These are phyloP conservation scores for Achaetomiella virescens DNA, from an alignment of 495 filamentous ascomycete genomes.

Conservation along the genomic window DNA sequence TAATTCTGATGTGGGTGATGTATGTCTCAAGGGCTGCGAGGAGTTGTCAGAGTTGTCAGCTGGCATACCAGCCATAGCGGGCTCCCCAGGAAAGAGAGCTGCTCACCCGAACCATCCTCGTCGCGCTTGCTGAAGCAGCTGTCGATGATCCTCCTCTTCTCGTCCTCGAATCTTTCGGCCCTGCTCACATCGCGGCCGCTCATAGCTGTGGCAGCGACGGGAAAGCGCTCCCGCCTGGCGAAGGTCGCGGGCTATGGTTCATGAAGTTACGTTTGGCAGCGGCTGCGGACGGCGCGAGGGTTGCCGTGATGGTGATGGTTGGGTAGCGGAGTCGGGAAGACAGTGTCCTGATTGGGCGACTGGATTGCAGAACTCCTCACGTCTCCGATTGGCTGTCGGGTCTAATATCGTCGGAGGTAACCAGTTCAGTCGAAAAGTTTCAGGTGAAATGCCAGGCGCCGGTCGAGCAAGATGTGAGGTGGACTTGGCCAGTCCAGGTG, in stretches of 20 bases:
- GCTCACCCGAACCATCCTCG: slow-evolving; percentile 69
- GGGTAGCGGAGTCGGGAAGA: no score
- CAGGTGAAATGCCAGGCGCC: no score
- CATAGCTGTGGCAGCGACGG: slow-evolving; percentile 18
- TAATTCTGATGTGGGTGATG: slow-evolving; percentile 90
- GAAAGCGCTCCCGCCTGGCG: slow-evolving; percentile 21
- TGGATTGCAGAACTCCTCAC: no score
- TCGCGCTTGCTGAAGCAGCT: slow-evolving; percentile 90
- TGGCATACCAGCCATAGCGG: neutral
- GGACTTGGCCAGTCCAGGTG: no score
- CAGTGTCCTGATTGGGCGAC: no score
- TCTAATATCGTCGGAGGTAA: neutral
- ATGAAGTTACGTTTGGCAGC: slow-evolving; percentile 23
- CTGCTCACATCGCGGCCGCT: slow-evolving; percentile 50
- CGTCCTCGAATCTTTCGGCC: slow-evolving; percentile 90
- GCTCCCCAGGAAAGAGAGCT: neutral
- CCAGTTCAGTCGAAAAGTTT: no score
- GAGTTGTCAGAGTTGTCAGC: neutral
- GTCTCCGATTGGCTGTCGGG: neutral
- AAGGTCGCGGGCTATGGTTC: slow-evolving; percentile 14
- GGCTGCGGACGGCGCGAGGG: slow-evolving; percentile 9
- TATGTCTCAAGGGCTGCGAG: slow-evolving; percentile 79
- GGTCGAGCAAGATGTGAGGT: no score
- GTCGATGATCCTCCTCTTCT: slow-evolving; percentile 85
- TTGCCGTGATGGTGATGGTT: no score